Base-by-base conservation (phyloP, 208 protist genomes). In the Porcisia deanei region DNA sequence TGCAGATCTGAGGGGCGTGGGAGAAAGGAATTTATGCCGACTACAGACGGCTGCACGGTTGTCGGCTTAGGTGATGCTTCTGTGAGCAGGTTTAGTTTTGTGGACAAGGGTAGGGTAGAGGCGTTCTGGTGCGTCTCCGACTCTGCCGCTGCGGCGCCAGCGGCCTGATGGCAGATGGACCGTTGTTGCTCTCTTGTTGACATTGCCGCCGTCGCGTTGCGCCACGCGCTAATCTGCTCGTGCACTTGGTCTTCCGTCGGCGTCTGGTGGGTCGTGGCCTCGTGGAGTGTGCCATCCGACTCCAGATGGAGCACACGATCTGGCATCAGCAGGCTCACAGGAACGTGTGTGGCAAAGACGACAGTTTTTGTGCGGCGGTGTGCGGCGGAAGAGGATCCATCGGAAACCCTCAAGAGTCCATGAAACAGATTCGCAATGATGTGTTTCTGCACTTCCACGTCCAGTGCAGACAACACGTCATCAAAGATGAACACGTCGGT, bases 391-490 rank as follows among this genome's bases (percentile, higher is more conserved):
- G 58, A 22, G 53, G 55, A 57, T 47, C 22, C n/a, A 5, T 6
- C 63, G 20, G 37, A 12, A 37, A 64, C 47, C 18, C 79, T 55
- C 37, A 98, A 73, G 2, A 97, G 60, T 7, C 85, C 89, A 53
- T 85, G 79, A 39, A 98, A 84, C 45, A 93, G 88, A 10, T 96
- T 63, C 34, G 73, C 67, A 82, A 95, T 94, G 37, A 98, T 91
- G 76, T 91, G 78, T 52, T 79, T 83, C 77, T 93, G 90, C 49
- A 98, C 90, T 57, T 98, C 83, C 41, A 88, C 89, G 85, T 99
- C 98, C 2, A 99, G 90, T n/a, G 97, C 94, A 22, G 84, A 91
- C 25, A 99, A 90, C 45, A 98, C 86, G 74, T 98, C 96, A 72
- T 99, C 98, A 3, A 99, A 68, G 14, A 99, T 54, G 76, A 91